These are phyloP conservation scores for Pleurozium schreberi DNA, from an alignment of 225 moss, liverwort and hornwort species.

Conservation along the genomic window DNA sequence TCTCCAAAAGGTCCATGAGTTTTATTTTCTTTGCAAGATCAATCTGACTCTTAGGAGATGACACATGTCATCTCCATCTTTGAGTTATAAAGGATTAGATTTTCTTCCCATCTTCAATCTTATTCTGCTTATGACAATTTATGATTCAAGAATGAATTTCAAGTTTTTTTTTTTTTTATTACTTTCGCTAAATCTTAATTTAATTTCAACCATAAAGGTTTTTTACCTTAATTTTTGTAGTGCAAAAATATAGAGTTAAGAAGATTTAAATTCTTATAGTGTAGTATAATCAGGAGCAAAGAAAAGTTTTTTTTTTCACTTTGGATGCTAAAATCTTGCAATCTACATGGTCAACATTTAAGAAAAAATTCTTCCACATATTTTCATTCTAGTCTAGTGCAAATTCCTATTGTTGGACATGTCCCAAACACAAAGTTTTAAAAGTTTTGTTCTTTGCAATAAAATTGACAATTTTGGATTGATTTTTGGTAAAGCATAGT, in stretches of 20 bases:
- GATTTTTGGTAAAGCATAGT: neutral
- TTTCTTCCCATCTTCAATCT: neutral
- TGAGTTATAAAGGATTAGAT: neutral
- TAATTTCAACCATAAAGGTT: neutral
- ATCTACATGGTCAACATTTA: neutral
- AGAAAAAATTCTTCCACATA: neutral
- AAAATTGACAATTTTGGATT: neutral
- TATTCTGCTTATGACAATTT: neutral
- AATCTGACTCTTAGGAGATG: neutral
- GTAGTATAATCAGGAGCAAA: accelerated
- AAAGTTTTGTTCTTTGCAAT: neutral
- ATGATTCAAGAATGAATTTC: neutral
- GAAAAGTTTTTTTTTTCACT: neutral
- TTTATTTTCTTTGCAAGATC: neutral
- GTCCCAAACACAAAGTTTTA: neutral
- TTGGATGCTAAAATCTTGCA: neutral
- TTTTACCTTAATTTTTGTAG: too few species aligned
- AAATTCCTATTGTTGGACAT: neutral
- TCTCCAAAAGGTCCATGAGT: accelerated
- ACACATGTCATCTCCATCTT: neutral
- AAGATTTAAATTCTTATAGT: neutral
- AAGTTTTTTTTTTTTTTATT: neutral
- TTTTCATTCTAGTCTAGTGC: neutral
- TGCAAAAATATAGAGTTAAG: neutral
- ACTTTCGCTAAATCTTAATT: neutral